Evolutionary conservation across 1,139 yeast species (phyloP), one percentile per base, ranked within the genome.

Genomic region (Arxiozyma heterogenica): DNA sequence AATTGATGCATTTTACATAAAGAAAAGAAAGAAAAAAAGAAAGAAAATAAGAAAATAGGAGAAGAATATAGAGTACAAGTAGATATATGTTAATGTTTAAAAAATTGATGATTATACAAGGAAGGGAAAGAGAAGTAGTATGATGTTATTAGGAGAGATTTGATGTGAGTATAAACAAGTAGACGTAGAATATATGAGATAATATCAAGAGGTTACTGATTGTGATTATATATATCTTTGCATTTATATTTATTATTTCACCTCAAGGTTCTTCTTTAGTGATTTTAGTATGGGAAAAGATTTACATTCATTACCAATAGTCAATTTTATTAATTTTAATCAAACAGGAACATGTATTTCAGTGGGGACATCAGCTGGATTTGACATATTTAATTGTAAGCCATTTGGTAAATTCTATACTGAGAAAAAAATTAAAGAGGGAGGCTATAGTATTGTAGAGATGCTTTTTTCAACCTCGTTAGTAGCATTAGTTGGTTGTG

Each of bases 391-490:
- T 75, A 87, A 86, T 67, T 89, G 96, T 71, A 87, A 84, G 56
- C 96, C 98, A 1, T 87, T 91, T 67, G 95, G 95, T 17, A 82
- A 82, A 62, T 88, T 94, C 64, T 87, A 81, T 64, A 79, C 78
- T 23, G 77, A 77, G 58, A 66, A 74, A 58, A 49, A 53, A 25
- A 17, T 43, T 8, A 53, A 46, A 4, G 51, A 49, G 57, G 86
- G 83, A 50, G 82, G 87, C 1, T 78, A 82, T 21, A 85, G 85
- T 2, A 78, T 88, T 20, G 86, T 90, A 41, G 97, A 91, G 68
- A 91, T 93, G 98, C 77, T 93, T 45, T 93, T 89, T 64, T 81
- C 89, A 55, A 89, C 98, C 0, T 87, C 96, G 1, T 75, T 93
- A 48, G 77, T 93, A 30, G 97, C 95, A 1, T 76, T 89, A 12